Base-by-base conservation (phyloP, 495 filamentous ascomycete genomes). In the Clohesyomyces aquaticus region DNA sequence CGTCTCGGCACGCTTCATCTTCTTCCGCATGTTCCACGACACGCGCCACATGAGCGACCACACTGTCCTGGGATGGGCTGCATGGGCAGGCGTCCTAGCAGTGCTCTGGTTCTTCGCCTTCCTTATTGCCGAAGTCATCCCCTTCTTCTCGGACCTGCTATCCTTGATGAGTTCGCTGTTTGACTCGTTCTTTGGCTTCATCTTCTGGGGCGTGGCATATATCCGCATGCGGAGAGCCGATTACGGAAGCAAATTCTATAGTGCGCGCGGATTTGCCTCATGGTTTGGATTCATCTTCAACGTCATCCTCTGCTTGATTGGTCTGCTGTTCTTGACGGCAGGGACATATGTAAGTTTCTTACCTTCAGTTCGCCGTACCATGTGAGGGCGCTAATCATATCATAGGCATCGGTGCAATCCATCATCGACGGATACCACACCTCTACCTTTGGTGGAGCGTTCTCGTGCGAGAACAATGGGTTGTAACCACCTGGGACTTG, bases 121-220 rank as follows among this genome's bases (percentile, higher is more conserved):
- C 77, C 82, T 95, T 70, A 89, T 94, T 63, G 89, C 91, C 1
- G 88, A 94, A 67, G 89, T 93, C 48, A 94, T 96, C 67, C 91
- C 91, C 0, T 95, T 96, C 83, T 96, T 96, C 78, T 87, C 87
- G 25, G 89, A 90, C 53, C 79, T 96, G 35, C 79, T 93, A 10
- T 88, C 87, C 8, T 82, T 96, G 54, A 92, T 95, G 90, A 93
- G 89, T 65, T 89, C 90, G 18, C 82, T 96, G 14, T 96, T 96
- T 68, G 91, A 96, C 74, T 91, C 88, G 23, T 95, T 94, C 78
- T 96, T 96, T 63, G 91, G 91, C 18, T 96, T 93, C 77, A 93
- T 95, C 69, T 96, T 94, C 81, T 96, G 91, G 91, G 91, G 91
- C 27, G 83, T 90, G 3, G 91, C 91, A 1, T 96, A 94, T 72